Evolutionary conservation across 2,329 filamentous ascomycete species (phyloP).

Genomic region (Apiospora aurea): DNA sequence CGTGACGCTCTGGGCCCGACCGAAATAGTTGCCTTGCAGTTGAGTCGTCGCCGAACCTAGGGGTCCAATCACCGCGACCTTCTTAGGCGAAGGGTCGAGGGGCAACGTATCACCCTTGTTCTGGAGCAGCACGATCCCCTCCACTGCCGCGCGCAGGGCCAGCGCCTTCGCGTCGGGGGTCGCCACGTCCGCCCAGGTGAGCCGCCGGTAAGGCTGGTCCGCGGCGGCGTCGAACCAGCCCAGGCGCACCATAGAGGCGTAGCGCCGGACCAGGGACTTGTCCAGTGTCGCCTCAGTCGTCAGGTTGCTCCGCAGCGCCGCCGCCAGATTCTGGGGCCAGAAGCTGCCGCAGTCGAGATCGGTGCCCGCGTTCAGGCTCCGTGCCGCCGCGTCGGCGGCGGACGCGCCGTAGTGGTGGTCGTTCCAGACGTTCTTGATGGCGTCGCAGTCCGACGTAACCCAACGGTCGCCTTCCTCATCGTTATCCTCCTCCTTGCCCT

Average conservation of each 20-base stretch:
- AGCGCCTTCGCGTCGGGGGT: conserved; percentile 34
- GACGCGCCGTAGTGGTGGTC: conserved; percentile 48
- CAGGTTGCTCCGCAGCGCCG: conserved; percentile 35
- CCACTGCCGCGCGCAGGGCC: conserved; percentile 36
- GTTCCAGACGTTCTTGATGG: conserved; percentile 63
- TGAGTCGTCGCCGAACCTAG: conserved; percentile 13
- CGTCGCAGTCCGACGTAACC: conserved; percentile 68
- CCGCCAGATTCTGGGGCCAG: conserved; percentile 28
- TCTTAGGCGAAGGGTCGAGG: neutral
- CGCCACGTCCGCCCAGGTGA: conserved; percentile 32
- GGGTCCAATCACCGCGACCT: conserved; percentile 13
- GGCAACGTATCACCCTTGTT: conserved; percentile 48
- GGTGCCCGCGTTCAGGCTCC: conserved; percentile 13
- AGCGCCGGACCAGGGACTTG: conserved; percentile 39
- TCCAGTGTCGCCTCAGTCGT: conserved; percentile 39
- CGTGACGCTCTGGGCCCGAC: neutral
- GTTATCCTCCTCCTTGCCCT: neutral
- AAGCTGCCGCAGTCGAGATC: conserved; percentile 21
- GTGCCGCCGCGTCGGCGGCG: conserved; percentile 19
- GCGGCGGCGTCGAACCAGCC: conserved; percentile 47
- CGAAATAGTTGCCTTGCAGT: conserved; percentile 18
- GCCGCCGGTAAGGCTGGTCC: conserved; percentile 26
- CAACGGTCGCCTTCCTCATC: conserved; percentile 60
- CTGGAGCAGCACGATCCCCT: conserved; percentile 39
- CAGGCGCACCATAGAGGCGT: conserved; percentile 43